Conservation (phyloP, 495 filamentous ascomycete genomes). For the Hypomontagnella submonticulosa region DNA sequence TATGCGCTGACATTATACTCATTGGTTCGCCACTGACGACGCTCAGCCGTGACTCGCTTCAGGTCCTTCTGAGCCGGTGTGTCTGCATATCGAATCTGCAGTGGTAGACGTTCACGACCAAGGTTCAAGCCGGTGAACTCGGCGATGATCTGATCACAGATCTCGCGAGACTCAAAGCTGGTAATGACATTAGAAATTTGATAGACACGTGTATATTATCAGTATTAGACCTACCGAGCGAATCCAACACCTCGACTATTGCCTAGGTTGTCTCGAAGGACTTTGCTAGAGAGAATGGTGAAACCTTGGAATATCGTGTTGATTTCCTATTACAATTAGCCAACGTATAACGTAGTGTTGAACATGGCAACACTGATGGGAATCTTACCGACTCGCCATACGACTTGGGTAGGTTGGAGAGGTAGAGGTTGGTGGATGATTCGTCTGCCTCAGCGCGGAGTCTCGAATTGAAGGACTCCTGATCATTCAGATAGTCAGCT, state of each 20-base stretch:
- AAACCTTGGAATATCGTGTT: constrained; percentile 83
- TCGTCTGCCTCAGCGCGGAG: constrained; percentile 92
- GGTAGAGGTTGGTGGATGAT: constrained; percentile 91
- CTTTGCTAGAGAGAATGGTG: constrained; percentile 88
- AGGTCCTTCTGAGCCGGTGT: constrained; percentile 95
- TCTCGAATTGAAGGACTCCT: constrained; percentile 96
- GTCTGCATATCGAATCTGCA: constrained; percentile 96
- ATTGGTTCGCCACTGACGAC: constrained; percentile 90
- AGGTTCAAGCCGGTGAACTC: constrained; percentile 80
- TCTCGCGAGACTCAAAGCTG: constrained; percentile 87
- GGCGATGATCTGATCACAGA: constrained; percentile 85
- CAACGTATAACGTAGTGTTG: constrained; percentile 15
- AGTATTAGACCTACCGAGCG: constrained; percentile 73
- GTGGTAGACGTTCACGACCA: constrained; percentile 76
- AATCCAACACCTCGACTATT: constrained; percentile 97
- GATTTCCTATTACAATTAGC: constrained; percentile 65
- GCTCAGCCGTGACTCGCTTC: constrained; percentile 92
- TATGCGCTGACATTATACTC: constrained; percentile 85
- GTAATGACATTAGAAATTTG: constrained; percentile 37
- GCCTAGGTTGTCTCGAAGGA: constrained; percentile 87
- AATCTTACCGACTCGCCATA: constrained; percentile 84
- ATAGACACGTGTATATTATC: constrained; percentile 5
- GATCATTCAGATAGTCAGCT: constrained; percentile 15
- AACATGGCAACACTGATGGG: no score
- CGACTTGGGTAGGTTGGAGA: constrained; percentile 90